A percentile compares a stretch with the other conserved stretches of the same genome.
These are phyloP conservation scores for Coemansia sp. DNA, from an alignment of 192 early-diverging fungal species.

Conservation along the genomic window DNA sequence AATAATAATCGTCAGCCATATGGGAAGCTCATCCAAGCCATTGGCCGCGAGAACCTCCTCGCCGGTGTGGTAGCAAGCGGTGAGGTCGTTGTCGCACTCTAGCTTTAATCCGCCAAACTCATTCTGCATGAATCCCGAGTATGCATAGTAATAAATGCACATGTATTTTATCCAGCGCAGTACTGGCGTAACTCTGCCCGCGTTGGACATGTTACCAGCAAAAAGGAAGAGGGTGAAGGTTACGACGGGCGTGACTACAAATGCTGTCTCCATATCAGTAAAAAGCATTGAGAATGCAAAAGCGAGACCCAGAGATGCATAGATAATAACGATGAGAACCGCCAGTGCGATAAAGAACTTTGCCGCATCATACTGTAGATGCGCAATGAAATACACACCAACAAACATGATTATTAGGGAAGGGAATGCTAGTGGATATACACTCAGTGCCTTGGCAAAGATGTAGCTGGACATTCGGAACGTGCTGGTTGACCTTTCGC, in stretches of 20 bases:
- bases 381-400: conserved; percentile 33
- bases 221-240: conserved; percentile 27
- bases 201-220: conserved; percentile 37
- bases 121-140: conserved; percentile 40
- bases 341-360: conserved; percentile 34
- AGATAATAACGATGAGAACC: conserved; percentile 23
- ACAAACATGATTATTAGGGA: conserved; percentile 26
- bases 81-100: neutral
- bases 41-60: conserved; percentile 27
- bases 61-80: conserved; percentile 25
- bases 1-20: conserved; percentile 26
- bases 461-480: conserved; percentile 62
- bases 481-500: conserved; percentile 61
- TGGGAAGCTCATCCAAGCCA: conserved; percentile 24
- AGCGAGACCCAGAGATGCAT: conserved; percentile 25
- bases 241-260: conserved; percentile 21
- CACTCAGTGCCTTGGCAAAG: conserved; percentile 58
- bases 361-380: conserved; percentile 25
- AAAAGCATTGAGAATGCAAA: conserved; percentile 30
- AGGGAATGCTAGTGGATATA: conserved; percentile 32
- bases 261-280: conserved; percentile 18
- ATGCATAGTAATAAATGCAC: conserved; percentile 30
- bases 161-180: conserved; percentile 48
- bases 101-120: conserved; percentile 45
- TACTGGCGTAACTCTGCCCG: conserved; percentile 37